These are phyloP conservation scores for Coemansia sp. DNA, from an alignment of 192 early-diverging fungal genomes.

Conservation along the genomic window DNA sequence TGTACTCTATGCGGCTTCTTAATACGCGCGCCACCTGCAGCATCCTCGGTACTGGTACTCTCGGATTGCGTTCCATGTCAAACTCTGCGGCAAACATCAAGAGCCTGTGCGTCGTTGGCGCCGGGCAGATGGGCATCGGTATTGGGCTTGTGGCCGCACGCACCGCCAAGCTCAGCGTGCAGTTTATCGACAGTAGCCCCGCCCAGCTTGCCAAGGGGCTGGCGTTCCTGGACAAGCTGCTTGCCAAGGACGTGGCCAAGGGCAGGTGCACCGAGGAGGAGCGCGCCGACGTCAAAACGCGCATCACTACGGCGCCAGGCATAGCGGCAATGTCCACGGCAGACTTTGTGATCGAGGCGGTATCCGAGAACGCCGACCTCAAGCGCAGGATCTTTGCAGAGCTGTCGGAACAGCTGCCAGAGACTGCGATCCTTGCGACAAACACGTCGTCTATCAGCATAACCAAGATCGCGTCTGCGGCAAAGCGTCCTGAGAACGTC, in stretches of 20 bases:
- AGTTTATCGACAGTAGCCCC: conserved; percentile 79
- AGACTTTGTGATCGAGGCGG: conserved; percentile 95
- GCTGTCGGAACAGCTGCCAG: conserved; percentile 68
- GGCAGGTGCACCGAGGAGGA: conserved; percentile 83
- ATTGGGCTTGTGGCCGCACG: conserved; percentile 91
- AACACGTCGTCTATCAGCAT: conserved; percentile 98
- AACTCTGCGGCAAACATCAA: conserved; percentile 31
- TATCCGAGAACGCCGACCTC: conserved; percentile 81
- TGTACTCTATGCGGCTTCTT: conserved; percentile 5
- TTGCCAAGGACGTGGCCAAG: conserved; percentile 90
- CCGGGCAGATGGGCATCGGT: conserved; percentile 94
- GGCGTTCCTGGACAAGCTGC: conserved; percentile 76
- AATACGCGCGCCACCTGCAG: neutral
- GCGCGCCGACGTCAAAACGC: conserved; percentile 60
- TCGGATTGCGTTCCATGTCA: conserved; percentile 36
- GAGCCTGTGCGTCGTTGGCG: conserved; percentile 82
- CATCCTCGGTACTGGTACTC: neutral
- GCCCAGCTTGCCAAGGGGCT: conserved; percentile 79
- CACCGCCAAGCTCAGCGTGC: conserved; percentile 75
- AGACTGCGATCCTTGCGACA: conserved; percentile 83
- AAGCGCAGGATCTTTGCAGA: conserved; percentile 83
- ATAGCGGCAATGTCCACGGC: conserved; percentile 65
- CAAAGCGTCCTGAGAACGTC: conserved; percentile 61
- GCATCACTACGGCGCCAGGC: conserved; percentile 64
- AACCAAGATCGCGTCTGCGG: conserved; percentile 96